These are phyloP conservation scores for Beauveria caledonica DNA, from an alignment of 2,329 filamentous ascomycete species.

Conservation along the genomic window DNA sequence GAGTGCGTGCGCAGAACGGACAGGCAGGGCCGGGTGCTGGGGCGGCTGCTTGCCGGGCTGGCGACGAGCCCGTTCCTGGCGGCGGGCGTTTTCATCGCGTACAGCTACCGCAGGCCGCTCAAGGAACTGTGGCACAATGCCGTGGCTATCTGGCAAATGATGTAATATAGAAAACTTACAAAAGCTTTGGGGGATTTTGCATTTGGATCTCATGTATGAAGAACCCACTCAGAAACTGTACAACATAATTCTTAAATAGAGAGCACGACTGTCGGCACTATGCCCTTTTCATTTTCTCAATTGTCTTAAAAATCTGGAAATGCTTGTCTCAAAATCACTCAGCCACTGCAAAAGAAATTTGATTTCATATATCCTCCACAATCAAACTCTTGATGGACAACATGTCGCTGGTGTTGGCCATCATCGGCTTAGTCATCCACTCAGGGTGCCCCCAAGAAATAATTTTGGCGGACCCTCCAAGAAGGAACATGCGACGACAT, in stretches of 20 bases:
- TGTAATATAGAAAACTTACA: background rate
- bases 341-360: too few relatives aligned
- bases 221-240: background rate
- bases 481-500: conserved; percentile 1
- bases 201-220: background rate
- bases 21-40: conserved; percentile 56
- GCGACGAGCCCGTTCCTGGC: conserved; percentile 24
- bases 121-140: conserved; percentile 6
- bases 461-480: conserved; percentile 3
- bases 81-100: conserved; percentile 19
- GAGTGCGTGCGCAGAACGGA: conserved; percentile 66
- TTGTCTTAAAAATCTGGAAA: too few relatives aligned
- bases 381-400: background rate
- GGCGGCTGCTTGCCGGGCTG: conserved; percentile 33
- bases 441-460: background rate
- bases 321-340: too few relatives aligned
- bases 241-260: background rate
- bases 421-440: background rate
- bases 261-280: background rate
- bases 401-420: background rate
- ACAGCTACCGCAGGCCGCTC: conserved; percentile 18
- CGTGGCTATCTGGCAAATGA: conserved; percentile 7
- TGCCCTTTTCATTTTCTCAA: background rate
- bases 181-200: background rate
- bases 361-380: too few relatives aligned